Evolutionary conservation across 805 yeast genomes (phyloP), one percentile per base, ranked within the genome.

Genomic region (Alloascoidea hylecoeti): DNA sequence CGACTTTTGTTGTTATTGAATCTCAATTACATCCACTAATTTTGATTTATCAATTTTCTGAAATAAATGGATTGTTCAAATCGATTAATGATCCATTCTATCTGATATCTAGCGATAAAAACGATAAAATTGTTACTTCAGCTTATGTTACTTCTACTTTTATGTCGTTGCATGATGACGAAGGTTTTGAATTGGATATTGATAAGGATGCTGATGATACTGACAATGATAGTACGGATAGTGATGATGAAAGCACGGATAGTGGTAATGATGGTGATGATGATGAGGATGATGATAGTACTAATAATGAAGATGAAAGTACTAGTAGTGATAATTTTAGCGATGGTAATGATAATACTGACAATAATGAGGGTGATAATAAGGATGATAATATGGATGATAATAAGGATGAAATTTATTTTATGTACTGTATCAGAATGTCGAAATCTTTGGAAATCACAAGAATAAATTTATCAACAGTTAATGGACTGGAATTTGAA

Each of bases 191-290:
- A 3, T 72, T 95, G 47, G 95, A 86, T 55, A 66, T 70, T 39
- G 82, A 86, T 49, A 84, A 78, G 38, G 85, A 77, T 46, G 61
- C 62, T 28, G 89, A 86, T 49, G 69, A 75, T 37, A 64, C 86
- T 59, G 66, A 65, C 16, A 75, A 70, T 39, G 88, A 82, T 46
- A 84, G 88, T 17, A 92, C 96, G 96, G 65, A 70, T n/a, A 61
- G 64, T 28, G 89, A 80, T 53, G 97, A 92, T 52, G 86, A 96
- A 3, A 67, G 97, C 44, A 37, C 57, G 12, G 98, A 98, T 16
- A 98, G 98, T 0, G 63, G 70, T 42, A 89, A 92, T 51, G 61
- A 70, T 1, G 75, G 92, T 18, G 58, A 64, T 28, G 98, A 92
- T 53, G 55, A 59, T 15, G 80, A 70, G 23, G 70, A 75, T 43